phyloP scores from a whole-genome alignment of 73 alveolate species.

The Chromera velia region DNA sequence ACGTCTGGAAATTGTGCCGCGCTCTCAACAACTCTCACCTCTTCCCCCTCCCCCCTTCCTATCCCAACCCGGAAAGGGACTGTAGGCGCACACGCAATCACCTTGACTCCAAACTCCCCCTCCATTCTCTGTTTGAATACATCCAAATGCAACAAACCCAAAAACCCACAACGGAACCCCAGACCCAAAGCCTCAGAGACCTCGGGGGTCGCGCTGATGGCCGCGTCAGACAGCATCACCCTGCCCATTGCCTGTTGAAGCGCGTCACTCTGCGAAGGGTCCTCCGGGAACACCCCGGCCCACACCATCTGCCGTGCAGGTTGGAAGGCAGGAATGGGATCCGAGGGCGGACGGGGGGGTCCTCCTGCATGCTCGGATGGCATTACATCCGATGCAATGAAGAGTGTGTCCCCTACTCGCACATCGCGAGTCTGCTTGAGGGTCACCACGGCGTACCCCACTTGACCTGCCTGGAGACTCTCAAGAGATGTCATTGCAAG shows the following conservation, averaged over 20 bases:
- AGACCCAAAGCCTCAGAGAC: conserved; percentile 30
- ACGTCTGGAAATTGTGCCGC: conserved; percentile 18
- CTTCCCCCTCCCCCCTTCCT: conserved; percentile 57
- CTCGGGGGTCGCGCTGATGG: conserved; percentile 27
- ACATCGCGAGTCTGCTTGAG: conserved; percentile 75
- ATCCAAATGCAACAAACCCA: conserved; percentile 87
- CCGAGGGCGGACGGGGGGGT: too few relatives aligned
- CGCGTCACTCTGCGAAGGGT: conserved; percentile 27
- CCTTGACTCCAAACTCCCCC: conserved; percentile 69
- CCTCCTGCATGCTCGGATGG: too few relatives aligned
- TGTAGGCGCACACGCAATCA: conserved; percentile 70
- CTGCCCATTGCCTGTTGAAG: conserved; percentile 37
- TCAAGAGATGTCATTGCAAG: too few relatives aligned
- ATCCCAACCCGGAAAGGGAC: conserved; percentile 64
- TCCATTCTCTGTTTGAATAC: conserved; percentile 75
- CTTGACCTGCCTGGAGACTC: conserved; percentile 60
- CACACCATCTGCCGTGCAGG: conserved; percentile 76
- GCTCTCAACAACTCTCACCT: conserved; percentile 6
- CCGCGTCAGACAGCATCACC: conserved; percentile 28
- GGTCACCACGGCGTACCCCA: conserved; percentile 67
- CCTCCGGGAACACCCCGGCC: conserved; percentile 89
- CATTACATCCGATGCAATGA: too few relatives aligned
- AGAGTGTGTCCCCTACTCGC: conserved; percentile 69
- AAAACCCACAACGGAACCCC: conserved; percentile 74
- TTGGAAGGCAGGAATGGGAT: conserved; percentile 77